Conservation (phyloP, 2,329 filamentous ascomycete genomes). For the Xylaria polymorpha region DNA sequence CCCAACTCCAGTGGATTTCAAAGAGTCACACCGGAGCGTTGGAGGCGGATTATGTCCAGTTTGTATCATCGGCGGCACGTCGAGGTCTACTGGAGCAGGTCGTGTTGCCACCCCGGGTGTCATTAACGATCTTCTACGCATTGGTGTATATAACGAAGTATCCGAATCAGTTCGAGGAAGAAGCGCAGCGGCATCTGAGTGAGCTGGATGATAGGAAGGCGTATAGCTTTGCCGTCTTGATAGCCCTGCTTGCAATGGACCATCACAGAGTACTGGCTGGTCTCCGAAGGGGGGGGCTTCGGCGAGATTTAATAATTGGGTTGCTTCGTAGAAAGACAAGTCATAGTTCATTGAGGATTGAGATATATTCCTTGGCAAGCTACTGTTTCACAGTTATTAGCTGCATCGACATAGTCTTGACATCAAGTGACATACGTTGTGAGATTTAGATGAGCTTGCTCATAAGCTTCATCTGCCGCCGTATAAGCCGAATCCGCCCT, state of each 20-base stretch:
- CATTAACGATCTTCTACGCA: conserved; percentile 50
- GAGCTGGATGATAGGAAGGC: conserved; percentile 44
- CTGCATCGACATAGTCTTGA: conserved; percentile 23
- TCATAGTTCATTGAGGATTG: conserved; percentile 59
- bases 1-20: conserved; percentile 35
- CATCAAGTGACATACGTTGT: conserved; percentile 28
- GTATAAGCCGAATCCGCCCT: conserved; percentile 52
- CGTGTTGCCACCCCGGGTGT: conserved; percentile 50
- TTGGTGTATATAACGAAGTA: conserved; percentile 48
- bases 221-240: conserved; percentile 53
- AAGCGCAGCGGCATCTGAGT: conserved; percentile 43
- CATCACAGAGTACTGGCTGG: conserved; percentile 52
- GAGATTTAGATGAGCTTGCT: conserved; percentile 21
- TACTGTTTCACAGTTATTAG: conserved; percentile 40
- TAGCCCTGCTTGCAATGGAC: conserved; percentile 50
- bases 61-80: conserved; percentile 32
- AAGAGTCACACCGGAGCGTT: conserved; percentile 42
- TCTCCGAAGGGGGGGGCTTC: conserved; percentile 52
- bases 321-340: conserved; percentile 58
- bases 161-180: conserved; percentile 61
- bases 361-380: conserved; percentile 50
- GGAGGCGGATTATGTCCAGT: conserved; percentile 42
- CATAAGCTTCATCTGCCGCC: conserved; percentile 37
- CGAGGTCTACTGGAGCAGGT: conserved; percentile 32
- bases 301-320: conserved; percentile 56